Base-by-base conservation (phyloP, 192 early-diverging fungal genomes). In the Phycomyces blakesleeanus region DNA sequence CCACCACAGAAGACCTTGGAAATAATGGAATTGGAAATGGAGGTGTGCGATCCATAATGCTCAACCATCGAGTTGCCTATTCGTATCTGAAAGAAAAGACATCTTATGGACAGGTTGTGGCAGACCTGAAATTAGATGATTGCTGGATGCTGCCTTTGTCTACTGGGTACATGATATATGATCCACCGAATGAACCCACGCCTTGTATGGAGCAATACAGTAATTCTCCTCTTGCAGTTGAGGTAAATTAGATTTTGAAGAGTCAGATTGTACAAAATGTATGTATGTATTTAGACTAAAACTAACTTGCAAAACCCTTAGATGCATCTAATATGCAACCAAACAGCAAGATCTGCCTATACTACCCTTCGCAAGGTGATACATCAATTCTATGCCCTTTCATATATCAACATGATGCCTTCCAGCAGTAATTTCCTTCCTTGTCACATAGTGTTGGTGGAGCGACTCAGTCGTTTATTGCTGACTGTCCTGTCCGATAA, bases 321-420 rank as follows among this genome's bases (percentile, higher is more conserved):
- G 71, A 20, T 73, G 6, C 65, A 73, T 63, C 24, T 73, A 27
- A 41, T 73, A 52, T 57, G 67, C 40, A 63, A 52, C 40, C 64
- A 56, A 15, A 57, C 59, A 6, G 26, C 27, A 14, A 25, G 57
- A 16, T 56, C 63, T 8, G 73, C 79, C 8, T 66, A 64, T 18
- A 72, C 54, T 42, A 66, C 72, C 2, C 67, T 77, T 8, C 76
- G 77, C 2, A 68, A 76, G 18, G 75, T 76, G 25, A 38, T 81
- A 24, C 69, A 74, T 25, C 68, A 78, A 22, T 78, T 71, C 29
- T 77, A 81, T 59, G 67, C 79, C 8, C 27, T 81, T 14, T 81
- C 79, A 1, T 70, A 72, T 58, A 64, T 81, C 18, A 71, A 75
- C 5, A 57, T 67, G 29, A 55, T 67, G 12, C 67, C 77, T 10